phyloP scores from a whole-genome alignment of 2,329 filamentous ascomycete genomes.

The Aureobasidium subglaciale region DNA sequence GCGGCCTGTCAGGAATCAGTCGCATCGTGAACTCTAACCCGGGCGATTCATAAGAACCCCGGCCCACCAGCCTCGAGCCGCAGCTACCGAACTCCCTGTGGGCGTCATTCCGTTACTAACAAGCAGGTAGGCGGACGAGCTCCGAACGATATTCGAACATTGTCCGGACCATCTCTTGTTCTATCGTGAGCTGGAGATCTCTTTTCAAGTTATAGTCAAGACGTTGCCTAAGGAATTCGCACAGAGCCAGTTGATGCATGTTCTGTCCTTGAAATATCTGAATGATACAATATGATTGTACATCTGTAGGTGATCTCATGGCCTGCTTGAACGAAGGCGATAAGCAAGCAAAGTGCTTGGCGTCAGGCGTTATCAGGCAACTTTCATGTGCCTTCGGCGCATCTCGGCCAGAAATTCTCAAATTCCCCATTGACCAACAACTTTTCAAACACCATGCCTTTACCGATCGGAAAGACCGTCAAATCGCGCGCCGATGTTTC shows the following conservation, averaged over 20 bases:
- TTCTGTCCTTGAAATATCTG: no score
- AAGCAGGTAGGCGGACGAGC: neutral
- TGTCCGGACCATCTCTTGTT: neutral
- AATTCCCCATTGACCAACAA: neutral
- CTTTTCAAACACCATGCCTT: constrained; percentile 12
- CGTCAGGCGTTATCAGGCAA: neutral
- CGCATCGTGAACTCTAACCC: neutral
- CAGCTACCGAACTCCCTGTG: neutral
- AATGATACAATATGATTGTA: no score
- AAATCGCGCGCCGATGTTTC: constrained; percentile 16
- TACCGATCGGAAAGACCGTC: constrained; percentile 19
- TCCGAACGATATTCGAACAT: neutral
- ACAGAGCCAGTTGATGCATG: no score
- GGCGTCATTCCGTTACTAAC: neutral
- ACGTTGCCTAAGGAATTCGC: no score
- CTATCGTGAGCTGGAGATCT: neutral
- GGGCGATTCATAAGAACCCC: neutral
- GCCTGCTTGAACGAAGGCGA: neutral
- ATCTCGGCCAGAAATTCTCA: constrained; percentile 8
- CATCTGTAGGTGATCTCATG: no score
- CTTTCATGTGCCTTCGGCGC: neutral
- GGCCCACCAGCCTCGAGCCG: neutral
- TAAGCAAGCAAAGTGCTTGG: neutral
- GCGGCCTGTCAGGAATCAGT: neutral
- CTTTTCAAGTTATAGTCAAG: no score